Evolutionary conservation across 345 rosid genomes (phyloP).

Genomic region (Cardiospermum halicacabum): DNA sequence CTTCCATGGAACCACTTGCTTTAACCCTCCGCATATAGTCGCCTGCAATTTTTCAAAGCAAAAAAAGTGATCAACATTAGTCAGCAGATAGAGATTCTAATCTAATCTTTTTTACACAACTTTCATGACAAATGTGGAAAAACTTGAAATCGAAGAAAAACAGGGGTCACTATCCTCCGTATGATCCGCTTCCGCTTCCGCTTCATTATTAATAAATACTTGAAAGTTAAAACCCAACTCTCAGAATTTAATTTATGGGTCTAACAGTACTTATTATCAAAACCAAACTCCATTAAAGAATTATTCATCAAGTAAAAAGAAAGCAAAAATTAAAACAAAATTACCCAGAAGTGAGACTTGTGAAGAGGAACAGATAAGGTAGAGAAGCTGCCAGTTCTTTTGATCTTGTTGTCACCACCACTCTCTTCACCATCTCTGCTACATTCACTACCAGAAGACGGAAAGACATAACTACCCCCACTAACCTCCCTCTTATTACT

Average conservation of each 20-base stretch:
- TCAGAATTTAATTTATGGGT: neutral
- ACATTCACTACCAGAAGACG: slow-evolving; percentile 38
- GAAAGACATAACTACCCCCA: slow-evolving; percentile 54
- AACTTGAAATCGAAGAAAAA: neutral
- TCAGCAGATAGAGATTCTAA: neutral
- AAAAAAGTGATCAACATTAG: neutral
- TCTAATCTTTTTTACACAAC: neutral
- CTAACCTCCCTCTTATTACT: slow-evolving; percentile 42
- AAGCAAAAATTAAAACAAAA: slow-evolving; percentile 8
- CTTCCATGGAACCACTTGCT: slow-evolving; percentile 64
- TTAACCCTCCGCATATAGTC: slow-evolving; percentile 55
- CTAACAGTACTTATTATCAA: no score
- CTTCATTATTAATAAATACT: neutral
- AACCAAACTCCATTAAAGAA: neutral
- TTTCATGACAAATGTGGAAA: neutral
- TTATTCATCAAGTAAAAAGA: neutral
- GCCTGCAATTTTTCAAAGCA: slow-evolving; percentile 35
- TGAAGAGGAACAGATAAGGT: slow-evolving; percentile 23
- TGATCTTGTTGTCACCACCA: slow-evolving; percentile 32
- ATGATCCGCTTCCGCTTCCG: no score
- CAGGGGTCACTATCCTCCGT: neutral
- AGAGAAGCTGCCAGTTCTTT: slow-evolving; percentile 43
- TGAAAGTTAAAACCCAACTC: neutral
- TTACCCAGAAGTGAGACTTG: slow-evolving; percentile 72
- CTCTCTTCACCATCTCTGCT: slow-evolving; percentile 27